phyloP scores from a whole-genome alignment of 306 rosid species.

The Adenanthera pavonina region DNA sequence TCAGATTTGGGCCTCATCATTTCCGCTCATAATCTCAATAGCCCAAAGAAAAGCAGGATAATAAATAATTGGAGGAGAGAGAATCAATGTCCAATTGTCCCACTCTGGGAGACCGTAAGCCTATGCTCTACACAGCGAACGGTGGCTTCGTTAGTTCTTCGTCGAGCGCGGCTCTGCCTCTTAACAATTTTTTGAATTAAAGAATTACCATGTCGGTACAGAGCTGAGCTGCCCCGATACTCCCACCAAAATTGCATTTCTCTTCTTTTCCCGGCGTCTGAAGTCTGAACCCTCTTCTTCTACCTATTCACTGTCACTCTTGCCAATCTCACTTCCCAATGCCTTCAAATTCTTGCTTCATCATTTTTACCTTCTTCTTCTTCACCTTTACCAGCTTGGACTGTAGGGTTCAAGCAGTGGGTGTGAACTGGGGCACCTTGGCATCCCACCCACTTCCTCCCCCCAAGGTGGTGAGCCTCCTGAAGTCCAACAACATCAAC shows the following conservation, averaged over 20 bases:
- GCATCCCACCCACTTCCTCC: slow-evolving; percentile 87
- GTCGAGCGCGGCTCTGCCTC: neutral
- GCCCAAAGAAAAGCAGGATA: neutral
- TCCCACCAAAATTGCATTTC: slow-evolving; percentile 13
- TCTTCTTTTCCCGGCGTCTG: slow-evolving; percentile 17
- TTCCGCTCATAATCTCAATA: too few species aligned
- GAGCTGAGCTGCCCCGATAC: neutral
- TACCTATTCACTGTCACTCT: neutral
- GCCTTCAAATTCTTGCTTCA: slow-evolving; percentile 47
- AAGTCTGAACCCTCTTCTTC: slow-evolving; percentile 16
- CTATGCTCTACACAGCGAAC: neutral
- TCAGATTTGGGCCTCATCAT: too few species aligned
- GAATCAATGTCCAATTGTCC: slow-evolving; percentile 27
- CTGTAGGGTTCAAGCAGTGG: slow-evolving; percentile 50
- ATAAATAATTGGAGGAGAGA: neutral
- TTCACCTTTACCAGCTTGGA: slow-evolving; percentile 33
- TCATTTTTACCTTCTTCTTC: slow-evolving; percentile 39
- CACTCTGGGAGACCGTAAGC: neutral
- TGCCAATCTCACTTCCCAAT: slow-evolving; percentile 40
- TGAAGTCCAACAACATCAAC: slow-evolving; percentile 78
- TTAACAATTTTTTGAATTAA: neutral
- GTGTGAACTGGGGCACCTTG: slow-evolving; percentile 90
- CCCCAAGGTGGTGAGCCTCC: slow-evolving; percentile 73
- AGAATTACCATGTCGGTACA: neutral
- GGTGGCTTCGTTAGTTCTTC: neutral